Evolutionary conservation across 768 basidiomycete genomes (phyloP), one percentile per base, ranked within the genome.

Genomic region (Russula compacta): DNA sequence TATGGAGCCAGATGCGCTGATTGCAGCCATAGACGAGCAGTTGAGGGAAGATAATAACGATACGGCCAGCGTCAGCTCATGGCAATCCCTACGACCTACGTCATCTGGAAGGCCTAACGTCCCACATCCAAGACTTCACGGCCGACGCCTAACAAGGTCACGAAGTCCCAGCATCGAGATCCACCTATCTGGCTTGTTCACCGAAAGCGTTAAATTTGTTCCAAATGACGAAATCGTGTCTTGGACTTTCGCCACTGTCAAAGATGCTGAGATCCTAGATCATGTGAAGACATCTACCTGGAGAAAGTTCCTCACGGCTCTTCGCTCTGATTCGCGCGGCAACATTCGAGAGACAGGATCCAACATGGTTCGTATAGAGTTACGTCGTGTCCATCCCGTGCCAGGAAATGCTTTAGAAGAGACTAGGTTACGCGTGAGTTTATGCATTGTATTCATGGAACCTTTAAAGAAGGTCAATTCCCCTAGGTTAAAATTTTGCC

Each of bases 281-380:
- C 95, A 97, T 69, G 93, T 99, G 78, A 94, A 91, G 77, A 95
- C 94, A 0, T 98, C 94, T 9, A 98, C 97, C 0, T 99, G 97
- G 97, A 89, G 86, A 75, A 98, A 95, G 71, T 98, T 99, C 71
- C 75, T 99, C 61, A 95, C 93, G 4, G 83, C 84, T 56, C 78
- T 97, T 69, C 82, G 87, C 42, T 80, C 87, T 7, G 93, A 95
- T 73, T 85, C 89, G 15, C 82, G 83, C 58, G 95, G 95, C 0
- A 91, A 95, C 69, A 75, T 94, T 12, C 82, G 94, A 38, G 93
- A 97, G 74, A 93, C 90, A 5, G 91, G 83, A 52, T 95, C 93
- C 6, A 83, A 90, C 68, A 98, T 99, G 95, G 85, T 92, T n/a
- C 83, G 87, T 32, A 74, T 95, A 8, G 92, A 95, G 69, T 71